Conservation (phyloP, 768 basidiomycete genomes). For the Boletellus ananas region DNA sequence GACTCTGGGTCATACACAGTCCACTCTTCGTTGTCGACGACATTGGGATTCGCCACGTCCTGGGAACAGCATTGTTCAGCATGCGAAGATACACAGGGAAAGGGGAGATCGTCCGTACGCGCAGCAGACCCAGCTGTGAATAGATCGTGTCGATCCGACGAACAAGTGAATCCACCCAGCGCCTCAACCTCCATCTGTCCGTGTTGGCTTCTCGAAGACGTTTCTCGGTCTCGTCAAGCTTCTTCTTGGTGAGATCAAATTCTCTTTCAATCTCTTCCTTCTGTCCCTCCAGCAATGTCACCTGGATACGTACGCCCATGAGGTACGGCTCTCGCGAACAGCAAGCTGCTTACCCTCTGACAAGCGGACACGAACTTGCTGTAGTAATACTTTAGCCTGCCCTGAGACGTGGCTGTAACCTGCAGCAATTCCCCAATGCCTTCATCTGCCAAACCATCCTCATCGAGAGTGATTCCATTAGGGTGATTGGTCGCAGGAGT, state of each 20-base stretch:
- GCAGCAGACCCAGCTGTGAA: slow-evolving; percentile 8
- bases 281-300: slow-evolving; percentile 14
- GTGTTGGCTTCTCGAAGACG: slow-evolving; percentile 14
- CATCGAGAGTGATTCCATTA: neutral
- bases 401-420: slow-evolving; percentile 15
- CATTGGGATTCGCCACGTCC: slow-evolving; percentile 7
- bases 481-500: neutral
- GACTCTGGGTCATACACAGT: neutral
- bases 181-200: slow-evolving; percentile 11
- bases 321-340: neutral
- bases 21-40: slow-evolving; percentile 1
- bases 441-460: neutral
- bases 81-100: neutral
- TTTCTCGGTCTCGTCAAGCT: slow-evolving; percentile 19
- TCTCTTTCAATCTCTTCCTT: slow-evolving; percentile 14
- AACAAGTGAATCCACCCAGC: slow-evolving; percentile 10
- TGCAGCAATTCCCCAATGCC: slow-evolving; percentile 9
- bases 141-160: slow-evolving; percentile 8
- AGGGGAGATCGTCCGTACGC: slow-evolving; percentile 3
- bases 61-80: slow-evolving; percentile 1
- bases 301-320: slow-evolving; percentile 5
- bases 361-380: slow-evolving; percentile 9
- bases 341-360: slow-evolving; percentile 6
- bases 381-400: slow-evolving; percentile 11
- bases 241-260: slow-evolving; percentile 10